These are phyloP conservation scores for Hyaloperonospora brassicae DNA, from an alignment of 352 stramenopile species.

Conservation along the genomic window DNA sequence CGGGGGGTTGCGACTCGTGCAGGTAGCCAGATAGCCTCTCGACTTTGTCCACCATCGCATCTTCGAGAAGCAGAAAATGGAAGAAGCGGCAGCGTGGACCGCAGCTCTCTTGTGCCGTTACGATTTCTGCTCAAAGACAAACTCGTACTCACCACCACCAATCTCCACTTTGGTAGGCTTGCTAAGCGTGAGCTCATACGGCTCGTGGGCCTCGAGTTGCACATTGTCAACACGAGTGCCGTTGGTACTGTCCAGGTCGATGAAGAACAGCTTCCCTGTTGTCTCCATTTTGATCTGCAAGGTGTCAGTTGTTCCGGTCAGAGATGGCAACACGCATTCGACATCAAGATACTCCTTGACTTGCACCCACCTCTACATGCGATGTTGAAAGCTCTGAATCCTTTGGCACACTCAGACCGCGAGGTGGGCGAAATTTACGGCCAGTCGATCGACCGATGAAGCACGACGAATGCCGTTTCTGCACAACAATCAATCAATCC, in stretches of 20 bases:
- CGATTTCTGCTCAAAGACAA: constrained; percentile 43
- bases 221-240: constrained; percentile 60
- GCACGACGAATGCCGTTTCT: constrained; percentile 47
- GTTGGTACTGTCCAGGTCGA: constrained; percentile 79
- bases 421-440: constrained; percentile 64
- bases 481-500: not conserved
- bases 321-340: not conserved
- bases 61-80: not conserved
- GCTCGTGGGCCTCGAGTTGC: constrained; percentile 39
- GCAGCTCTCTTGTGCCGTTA: constrained; percentile 9
- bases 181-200: constrained; percentile 32
- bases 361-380: constrained; percentile 46
- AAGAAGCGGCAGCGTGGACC: not conserved
- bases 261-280: constrained; percentile 54
- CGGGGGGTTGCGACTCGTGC: too few relatives aligned
- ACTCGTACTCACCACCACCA: constrained; percentile 42
- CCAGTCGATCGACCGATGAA: constrained; percentile 72
- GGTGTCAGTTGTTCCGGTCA: not conserved
- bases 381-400: constrained; percentile 79
- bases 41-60: too few relatives aligned
- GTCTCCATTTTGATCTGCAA: constrained; percentile 56
- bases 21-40: too few relatives aligned
- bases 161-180: constrained; percentile 46
- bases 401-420: constrained; percentile 69
- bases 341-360: not conserved